Evolutionary conservation across 108 stramenopile species (phyloP), one percentile per base, ranked within the genome.

Genomic region (Nitzschia palea): DNA sequence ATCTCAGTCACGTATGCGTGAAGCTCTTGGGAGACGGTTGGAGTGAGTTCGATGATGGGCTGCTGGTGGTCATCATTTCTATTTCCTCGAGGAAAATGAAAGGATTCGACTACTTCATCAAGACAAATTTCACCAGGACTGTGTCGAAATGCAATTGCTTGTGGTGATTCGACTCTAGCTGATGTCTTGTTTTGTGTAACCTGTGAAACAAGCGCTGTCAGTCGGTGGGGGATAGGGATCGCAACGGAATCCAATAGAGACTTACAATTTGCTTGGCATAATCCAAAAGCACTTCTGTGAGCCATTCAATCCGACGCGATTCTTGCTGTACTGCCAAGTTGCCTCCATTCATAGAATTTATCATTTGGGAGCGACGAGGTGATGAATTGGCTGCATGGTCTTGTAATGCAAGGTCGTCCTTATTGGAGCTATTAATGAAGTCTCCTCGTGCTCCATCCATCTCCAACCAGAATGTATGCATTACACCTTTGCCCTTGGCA

Each of bases 401-500:
- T n/a, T n/a, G n/a, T n/a, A n/a, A n/a, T n/a, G n/a, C n/a, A n/a
- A n/a, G n/a, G n/a, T n/a, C n/a, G n/a, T n/a, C n/a, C n/a, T n/a
- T n/a, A n/a, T n/a, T n/a, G n/a, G n/a, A n/a, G n/a, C n/a, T n/a
- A n/a, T n/a, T n/a, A n/a, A n/a, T n/a, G n/a, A n/a, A n/a, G n/a
- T n/a, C n/a, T n/a, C n/a, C n/a, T n/a, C n/a, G n/a, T n/a, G 4
- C 18, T 5, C 47, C 18, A 20, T 48, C 47, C 47, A 48, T 37
- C 25, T 60, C 37, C 59, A 67, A 10, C 65, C 65, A 67, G 25
- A 27, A 67, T 28, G 65, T 67, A 26, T 67, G 52, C 20, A 67
- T 14, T 4, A 26, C 37, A 2, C 88, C 88, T 70, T 89, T 89
- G n/a, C 88, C 88, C 34, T 89, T 86, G 1, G 81, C 85, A 1